Conservation (phyloP, 805 yeast species). For the Schwanniomyces vanrijiae region DNA sequence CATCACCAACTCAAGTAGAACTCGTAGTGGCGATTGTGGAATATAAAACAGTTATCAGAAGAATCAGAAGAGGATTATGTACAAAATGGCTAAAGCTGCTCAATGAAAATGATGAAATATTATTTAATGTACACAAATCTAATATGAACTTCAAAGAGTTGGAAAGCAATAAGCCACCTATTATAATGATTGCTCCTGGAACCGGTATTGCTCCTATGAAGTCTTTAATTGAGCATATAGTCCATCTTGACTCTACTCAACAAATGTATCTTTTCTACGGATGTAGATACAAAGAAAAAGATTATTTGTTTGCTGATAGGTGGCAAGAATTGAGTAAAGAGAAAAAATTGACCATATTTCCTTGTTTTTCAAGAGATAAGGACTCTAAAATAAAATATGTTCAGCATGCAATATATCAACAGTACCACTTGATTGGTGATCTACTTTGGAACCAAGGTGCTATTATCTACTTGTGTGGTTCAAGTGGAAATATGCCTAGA, state of each 20-base stretch:
- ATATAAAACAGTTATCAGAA: slow-evolving; percentile 76
- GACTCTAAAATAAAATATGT: slow-evolving; percentile 58
- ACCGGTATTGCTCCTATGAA: slow-evolving; percentile 96
- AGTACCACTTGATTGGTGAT: slow-evolving; percentile 49
- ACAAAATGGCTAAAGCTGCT: slow-evolving; percentile 69
- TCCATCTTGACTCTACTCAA: slow-evolving; percentile 16
- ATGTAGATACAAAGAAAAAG: slow-evolving; percentile 63
- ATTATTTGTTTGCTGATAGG: slow-evolving; percentile 60
- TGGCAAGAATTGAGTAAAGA: slow-evolving; percentile 43
- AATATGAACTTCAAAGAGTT: slow-evolving; percentile 31
- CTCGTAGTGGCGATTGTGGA: slow-evolving; percentile 82
- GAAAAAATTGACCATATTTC: slow-evolving; percentile 34
- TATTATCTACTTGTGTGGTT: slow-evolving; percentile 80
- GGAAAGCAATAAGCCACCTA: slow-evolving; percentile 31
- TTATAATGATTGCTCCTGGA: slow-evolving; percentile 85
- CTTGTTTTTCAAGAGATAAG: slow-evolving; percentile 49
- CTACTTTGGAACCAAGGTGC: slow-evolving; percentile 57
- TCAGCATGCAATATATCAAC: slow-evolving; percentile 64
- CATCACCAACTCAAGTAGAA: slow-evolving; percentile 47
- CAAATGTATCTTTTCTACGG: slow-evolving; percentile 68
- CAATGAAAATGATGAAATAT: slow-evolving; percentile 46
- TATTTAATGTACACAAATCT: slow-evolving; percentile 52
- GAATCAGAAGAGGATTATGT: slow-evolving; percentile 79
- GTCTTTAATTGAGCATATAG: slow-evolving; percentile 52
- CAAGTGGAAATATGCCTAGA: slow-evolving; percentile 91